Conservation (phyloP, 257 asterid species). For the Craterostigma plantagineum region DNA sequence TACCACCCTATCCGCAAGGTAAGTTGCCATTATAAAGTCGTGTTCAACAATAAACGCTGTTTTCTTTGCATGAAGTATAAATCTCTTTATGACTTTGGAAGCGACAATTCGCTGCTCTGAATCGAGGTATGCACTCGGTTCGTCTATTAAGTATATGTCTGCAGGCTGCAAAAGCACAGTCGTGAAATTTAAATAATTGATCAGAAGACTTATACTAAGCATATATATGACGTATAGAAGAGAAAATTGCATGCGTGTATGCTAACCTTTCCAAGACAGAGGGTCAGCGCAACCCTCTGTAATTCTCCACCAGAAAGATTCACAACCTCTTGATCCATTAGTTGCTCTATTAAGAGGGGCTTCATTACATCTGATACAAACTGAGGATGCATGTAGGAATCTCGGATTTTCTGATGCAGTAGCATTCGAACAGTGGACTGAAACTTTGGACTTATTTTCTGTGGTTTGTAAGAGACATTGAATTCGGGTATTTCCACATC, state of each 20-base stretch:
- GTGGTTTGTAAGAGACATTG: constrained; percentile 95
- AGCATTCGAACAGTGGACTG: constrained; percentile 50
- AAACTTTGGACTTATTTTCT: constrained; percentile 82
- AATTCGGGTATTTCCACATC: constrained; percentile 86
- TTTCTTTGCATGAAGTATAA: constrained; percentile 88
- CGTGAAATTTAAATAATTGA: neutral
- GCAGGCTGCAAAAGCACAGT: constrained; percentile 64
- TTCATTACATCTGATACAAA: constrained; percentile 90
- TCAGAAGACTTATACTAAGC: neutral
- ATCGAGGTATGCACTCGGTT: constrained; percentile 97
- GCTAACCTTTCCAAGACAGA: constrained; percentile 92
- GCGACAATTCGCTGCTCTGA: constrained; percentile 99
- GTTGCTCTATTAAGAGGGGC: constrained; percentile 94
- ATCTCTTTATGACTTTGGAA: constrained; percentile 93
- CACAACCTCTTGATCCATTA: constrained; percentile 93
- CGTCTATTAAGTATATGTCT: constrained; percentile 85
- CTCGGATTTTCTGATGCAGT: constrained; percentile 71
- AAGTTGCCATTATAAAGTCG: constrained; percentile 96
- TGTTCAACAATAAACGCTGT: constrained; percentile 96
- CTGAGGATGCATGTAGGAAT: constrained; percentile 86
- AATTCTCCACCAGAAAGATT: constrained; percentile 99
- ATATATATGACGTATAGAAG: neutral
- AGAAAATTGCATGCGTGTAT: neutral
- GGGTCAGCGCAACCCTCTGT: constrained; percentile 84
- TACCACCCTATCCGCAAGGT: constrained; percentile 93